A percentile compares a stretch with the other conserved stretches of the same genome.
These are phyloP conservation scores for Tolypocladium endophyticum DNA, from an alignment of 2,329 filamentous ascomycete species.

Conservation along the genomic window DNA sequence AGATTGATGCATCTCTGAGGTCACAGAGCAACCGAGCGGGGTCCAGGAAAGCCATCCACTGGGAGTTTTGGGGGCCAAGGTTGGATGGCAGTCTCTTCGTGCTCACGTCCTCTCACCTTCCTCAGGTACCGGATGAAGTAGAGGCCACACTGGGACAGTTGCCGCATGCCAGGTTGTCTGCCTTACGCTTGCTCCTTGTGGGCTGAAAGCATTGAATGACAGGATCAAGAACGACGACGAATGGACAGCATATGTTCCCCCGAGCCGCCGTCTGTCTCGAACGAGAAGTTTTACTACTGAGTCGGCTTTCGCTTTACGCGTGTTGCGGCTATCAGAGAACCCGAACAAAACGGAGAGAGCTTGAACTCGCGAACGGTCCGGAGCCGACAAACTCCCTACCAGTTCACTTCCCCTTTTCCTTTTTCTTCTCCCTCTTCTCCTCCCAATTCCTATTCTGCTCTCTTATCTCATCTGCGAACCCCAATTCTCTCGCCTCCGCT, in stretches of 20 bases:
- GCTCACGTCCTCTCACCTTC: no score
- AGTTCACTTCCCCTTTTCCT: background rate
- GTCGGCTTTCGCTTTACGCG: background rate
- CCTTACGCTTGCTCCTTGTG: background rate
- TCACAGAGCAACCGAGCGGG: background rate
- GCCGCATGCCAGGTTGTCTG: background rate
- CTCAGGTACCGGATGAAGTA: no score
- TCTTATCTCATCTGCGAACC: background rate
- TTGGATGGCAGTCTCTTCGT: background rate
- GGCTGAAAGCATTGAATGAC: background rate
- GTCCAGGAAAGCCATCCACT: background rate
- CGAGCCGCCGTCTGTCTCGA: background rate
- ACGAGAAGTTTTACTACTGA: background rate
- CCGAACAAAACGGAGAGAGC: background rate
- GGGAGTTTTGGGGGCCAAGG: background rate
- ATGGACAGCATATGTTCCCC: background rate
- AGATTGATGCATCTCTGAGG: background rate
- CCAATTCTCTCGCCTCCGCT: background rate
- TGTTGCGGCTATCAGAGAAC: background rate
- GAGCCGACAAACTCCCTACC: background rate
- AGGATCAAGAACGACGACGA: background rate
- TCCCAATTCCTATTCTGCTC: background rate
- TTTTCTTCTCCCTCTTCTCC: background rate
- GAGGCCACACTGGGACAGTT: background rate
- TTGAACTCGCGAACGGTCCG: background rate